phyloP scores from a whole-genome alignment of 2,329 filamentous ascomycete species.

The Xylaria arbuscula region DNA sequence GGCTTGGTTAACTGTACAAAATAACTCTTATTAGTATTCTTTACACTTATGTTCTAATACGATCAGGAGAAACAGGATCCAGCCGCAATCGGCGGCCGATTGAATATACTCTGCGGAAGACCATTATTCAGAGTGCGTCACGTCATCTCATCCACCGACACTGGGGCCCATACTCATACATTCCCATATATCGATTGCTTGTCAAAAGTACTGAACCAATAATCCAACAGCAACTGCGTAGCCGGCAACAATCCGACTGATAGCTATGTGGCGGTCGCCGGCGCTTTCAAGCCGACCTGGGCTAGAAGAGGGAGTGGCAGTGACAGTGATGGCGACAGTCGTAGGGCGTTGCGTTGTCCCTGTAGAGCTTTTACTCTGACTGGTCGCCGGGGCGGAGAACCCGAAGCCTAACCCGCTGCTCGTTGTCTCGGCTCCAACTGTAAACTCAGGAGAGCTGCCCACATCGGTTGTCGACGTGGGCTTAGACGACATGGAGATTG shows the following conservation, averaged over 20 bases:
- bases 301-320: slow-evolving; percentile 21
- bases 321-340: slow-evolving; percentile 19
- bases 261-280: slow-evolving; percentile 36
- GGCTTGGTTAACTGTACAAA: too few relatives aligned
- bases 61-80: too few relatives aligned
- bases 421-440: not conserved
- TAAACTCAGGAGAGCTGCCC: not conserved
- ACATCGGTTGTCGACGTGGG: not conserved
- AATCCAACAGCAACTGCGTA: slow-evolving; percentile 39
- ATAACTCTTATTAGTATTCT: too few relatives aligned
- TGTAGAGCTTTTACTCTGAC: not conserved
- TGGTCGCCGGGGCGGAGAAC: not conserved
- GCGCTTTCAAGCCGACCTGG: too few relatives aligned
- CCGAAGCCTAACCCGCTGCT: not conserved
- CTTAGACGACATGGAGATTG: not conserved
- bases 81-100: too few relatives aligned
- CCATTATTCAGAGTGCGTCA: not conserved
- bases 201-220: slow-evolving; percentile 27
- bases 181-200: too few relatives aligned
- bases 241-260: slow-evolving; percentile 38
- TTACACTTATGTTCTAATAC: too few relatives aligned
- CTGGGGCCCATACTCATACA: too few relatives aligned
- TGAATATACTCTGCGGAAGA: too few relatives aligned
- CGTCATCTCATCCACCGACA: not conserved
- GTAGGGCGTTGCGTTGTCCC: slow-evolving; percentile 4